Conservation (phyloP, 2,329 filamentous ascomycete species). For the Arachnomyces sp. region DNA sequence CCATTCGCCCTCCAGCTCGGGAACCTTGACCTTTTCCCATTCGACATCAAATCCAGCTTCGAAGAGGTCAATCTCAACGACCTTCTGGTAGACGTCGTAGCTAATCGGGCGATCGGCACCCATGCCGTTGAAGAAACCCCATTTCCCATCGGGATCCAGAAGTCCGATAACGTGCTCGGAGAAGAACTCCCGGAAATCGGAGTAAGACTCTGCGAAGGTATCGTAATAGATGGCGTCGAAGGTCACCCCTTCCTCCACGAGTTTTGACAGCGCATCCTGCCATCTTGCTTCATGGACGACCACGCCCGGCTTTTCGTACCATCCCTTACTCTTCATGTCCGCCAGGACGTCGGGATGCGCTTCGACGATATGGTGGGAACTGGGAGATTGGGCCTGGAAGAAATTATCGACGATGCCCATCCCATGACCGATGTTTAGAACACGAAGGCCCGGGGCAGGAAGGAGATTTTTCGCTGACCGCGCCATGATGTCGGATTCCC, state of each 20-base stretch:
- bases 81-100: conserved; percentile 91
- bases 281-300: conserved; percentile 63
- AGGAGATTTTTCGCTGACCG: conserved; percentile 62
- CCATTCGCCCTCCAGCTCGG: conserved; percentile 72
- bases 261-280: conserved; percentile 67
- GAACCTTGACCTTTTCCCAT: conserved; percentile 70
- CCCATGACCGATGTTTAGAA: conserved; percentile 81
- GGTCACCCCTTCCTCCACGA: conserved; percentile 59
- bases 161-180: conserved; percentile 75
- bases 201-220: conserved; percentile 92
- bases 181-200: conserved; percentile 77
- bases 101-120: conserved; percentile 87
- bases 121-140: conserved; percentile 64
- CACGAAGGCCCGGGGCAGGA: conserved; percentile 53
- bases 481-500: conserved; percentile 82
- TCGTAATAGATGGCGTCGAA: conserved; percentile 96
- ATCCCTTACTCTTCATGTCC: conserved; percentile 58
- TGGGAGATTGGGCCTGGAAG: conserved; percentile 60
- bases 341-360: conserved; percentile 70
- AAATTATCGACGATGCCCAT: conserved; percentile 82
- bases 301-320: conserved; percentile 54
- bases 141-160: conserved; percentile 48
- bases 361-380: conserved; percentile 74
- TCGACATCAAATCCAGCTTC: conserved; percentile 86
- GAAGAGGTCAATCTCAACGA: conserved; percentile 81